phyloP scores from a whole-genome alignment of 2,329 filamentous ascomycete genomes.

The Aureobasidium mangrovei region DNA sequence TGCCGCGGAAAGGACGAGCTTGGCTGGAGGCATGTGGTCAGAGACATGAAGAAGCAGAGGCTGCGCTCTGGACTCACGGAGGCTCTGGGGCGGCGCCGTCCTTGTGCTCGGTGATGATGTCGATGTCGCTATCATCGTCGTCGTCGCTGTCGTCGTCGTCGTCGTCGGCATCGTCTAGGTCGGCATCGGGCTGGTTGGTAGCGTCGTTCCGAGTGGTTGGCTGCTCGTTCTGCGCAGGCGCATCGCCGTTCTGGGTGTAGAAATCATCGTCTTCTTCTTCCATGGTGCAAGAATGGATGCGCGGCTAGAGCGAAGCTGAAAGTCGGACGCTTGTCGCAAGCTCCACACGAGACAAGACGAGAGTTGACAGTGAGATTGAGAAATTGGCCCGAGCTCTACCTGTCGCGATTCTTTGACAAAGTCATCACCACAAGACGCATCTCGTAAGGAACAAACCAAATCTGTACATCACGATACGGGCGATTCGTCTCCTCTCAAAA shows the following conservation, averaged over 20 bases:
- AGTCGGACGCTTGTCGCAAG: background rate
- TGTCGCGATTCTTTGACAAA: too few species aligned
- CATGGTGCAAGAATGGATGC: constrained; percentile 26
- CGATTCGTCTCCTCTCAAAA: too few species aligned
- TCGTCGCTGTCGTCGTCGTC: constrained; percentile 34
- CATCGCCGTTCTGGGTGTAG: constrained; percentile 28
- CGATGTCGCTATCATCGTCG: constrained; percentile 35
- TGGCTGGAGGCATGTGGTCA: constrained; percentile 5
- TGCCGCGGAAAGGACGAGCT: constrained; percentile 18
- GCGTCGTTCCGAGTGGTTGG: constrained; percentile 23
- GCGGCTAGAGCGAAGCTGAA: background rate
- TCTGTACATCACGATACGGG: too few species aligned
- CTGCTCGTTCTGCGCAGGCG: constrained; percentile 18
- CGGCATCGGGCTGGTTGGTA: constrained; percentile 32
- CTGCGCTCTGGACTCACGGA: constrained; percentile 19
- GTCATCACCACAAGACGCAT: too few species aligned
- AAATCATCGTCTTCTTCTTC: constrained; percentile 47
- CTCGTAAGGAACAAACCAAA: too few species aligned
- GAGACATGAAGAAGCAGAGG: background rate
- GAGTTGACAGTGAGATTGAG: too few species aligned
- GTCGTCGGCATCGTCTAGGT: constrained; percentile 38
- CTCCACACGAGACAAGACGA: too few species aligned
- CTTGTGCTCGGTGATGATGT: constrained; percentile 44
- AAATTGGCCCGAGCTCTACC: too few species aligned
- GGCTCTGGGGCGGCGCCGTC: constrained; percentile 31